These are phyloP conservation scores for Laburnicola sp. DNA, from an alignment of 2,329 filamentous ascomycete species.

Conservation along the genomic window DNA sequence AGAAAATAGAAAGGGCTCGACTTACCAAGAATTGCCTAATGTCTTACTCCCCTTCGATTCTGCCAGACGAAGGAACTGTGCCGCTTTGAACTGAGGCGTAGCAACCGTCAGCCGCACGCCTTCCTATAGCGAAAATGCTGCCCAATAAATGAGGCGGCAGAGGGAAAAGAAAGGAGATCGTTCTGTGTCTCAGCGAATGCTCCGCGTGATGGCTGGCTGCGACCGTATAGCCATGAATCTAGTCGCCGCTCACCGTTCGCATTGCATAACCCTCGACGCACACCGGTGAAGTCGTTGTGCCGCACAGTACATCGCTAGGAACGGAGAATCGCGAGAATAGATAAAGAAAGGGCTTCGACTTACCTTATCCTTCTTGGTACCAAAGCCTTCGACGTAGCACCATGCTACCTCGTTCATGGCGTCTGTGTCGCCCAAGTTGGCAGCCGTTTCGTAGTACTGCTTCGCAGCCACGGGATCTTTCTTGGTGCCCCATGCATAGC, in stretches of 20 bases:
- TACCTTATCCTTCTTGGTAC: constrained; percentile 98
- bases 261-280: constrained; percentile 22
- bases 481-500: constrained; percentile 89
- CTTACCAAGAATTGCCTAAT: constrained; percentile 90
- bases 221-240: constrained; percentile 10
- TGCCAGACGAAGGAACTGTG: constrained; percentile 88
- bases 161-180: constrained; percentile 8
- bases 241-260: constrained; percentile 31
- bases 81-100: constrained; percentile 70
- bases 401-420: constrained; percentile 96
- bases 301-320: constrained; percentile 3
- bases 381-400: constrained; percentile 97
- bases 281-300: constrained; percentile 31
- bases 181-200: constrained; percentile 29
- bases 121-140: constrained; percentile 32
- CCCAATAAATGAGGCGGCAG: constrained; percentile 48
- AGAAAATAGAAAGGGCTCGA: constrained; percentile 16
- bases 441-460: constrained; percentile 96
- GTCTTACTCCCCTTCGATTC: constrained; percentile 88
- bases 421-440: constrained; percentile 93
- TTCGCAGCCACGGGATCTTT: constrained; percentile 83
- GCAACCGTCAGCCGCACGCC: constrained; percentile 35
- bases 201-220: constrained; percentile 29
- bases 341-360: constrained; percentile 46
- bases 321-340: constrained; percentile 10